These are phyloP conservation scores for Phytophthora meadii DNA, from an alignment of 352 stramenopile species.

Conservation along the genomic window DNA sequence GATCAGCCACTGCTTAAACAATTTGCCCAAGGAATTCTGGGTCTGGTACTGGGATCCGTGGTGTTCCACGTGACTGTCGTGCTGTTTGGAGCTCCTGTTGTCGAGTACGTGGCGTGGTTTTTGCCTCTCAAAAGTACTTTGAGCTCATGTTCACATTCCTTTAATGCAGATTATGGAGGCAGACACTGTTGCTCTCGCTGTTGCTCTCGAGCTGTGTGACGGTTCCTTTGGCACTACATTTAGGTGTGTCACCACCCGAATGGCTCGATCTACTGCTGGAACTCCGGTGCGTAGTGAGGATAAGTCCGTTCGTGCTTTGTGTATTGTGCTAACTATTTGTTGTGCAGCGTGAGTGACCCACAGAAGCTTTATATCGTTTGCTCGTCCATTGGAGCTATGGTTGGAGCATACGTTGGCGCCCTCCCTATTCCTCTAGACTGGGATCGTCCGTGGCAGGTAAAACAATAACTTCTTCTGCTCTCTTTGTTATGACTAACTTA, in stretches of 20 bases:
- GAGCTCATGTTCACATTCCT: slow-evolving; percentile 5
- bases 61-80: slow-evolving; percentile 70
- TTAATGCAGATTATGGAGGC: slow-evolving; percentile 55
- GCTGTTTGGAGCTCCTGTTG: slow-evolving; percentile 77
- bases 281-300: slow-evolving; percentile 37
- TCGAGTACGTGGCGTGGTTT: slow-evolving; percentile 46
- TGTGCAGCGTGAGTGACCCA: slow-evolving; percentile 41
- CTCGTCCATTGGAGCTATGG: slow-evolving; percentile 58
- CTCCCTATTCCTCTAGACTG: slow-evolving; percentile 87
- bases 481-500: background rate
- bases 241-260: slow-evolving; percentile 40
- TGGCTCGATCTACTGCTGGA: slow-evolving; percentile 68
- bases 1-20: slow-evolving; percentile 10
- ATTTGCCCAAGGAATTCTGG: slow-evolving; percentile 30
- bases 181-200: slow-evolving; percentile 71
- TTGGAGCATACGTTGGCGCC: slow-evolving; percentile 78
- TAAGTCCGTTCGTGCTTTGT: background rate
- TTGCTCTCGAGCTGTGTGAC: slow-evolving; percentile 59
- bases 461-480: background rate
- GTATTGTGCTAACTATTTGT: slow-evolving; percentile 1
- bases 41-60: slow-evolving; percentile 44
- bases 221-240: slow-evolving; percentile 52
- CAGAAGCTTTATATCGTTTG: slow-evolving; percentile 61
- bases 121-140: background rate
- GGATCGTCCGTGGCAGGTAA: slow-evolving; percentile 89